These are phyloP conservation scores for Pneumocystis carinii DNA, from an alignment of 1,139 yeast species.

Conservation along the genomic window DNA sequence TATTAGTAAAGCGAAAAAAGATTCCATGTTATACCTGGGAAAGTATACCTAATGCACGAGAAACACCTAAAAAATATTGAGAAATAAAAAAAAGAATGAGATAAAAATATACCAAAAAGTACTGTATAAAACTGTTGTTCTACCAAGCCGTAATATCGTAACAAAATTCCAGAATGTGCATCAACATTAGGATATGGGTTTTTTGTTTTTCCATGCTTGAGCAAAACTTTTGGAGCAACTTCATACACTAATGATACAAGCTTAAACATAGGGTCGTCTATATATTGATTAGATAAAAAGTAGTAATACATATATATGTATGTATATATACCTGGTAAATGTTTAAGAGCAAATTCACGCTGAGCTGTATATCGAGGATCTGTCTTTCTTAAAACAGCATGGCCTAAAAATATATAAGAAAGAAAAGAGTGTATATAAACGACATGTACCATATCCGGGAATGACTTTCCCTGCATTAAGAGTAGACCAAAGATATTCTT, in stretches of 20 bases:
- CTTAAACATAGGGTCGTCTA: constrained; percentile 40
- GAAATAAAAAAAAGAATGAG: neutral
- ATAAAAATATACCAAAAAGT: constrained; percentile 50
- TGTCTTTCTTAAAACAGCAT: constrained; percentile 89
- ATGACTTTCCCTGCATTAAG: constrained; percentile 86
- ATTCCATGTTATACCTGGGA: constrained; percentile 25
- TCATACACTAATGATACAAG: constrained; percentile 81
- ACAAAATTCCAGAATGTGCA: constrained; percentile 90
- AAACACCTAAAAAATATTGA: constrained; percentile 30
- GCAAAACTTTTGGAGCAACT: constrained; percentile 88
- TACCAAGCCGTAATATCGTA: constrained; percentile 92
- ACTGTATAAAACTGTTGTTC: constrained; percentile 96
- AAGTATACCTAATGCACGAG: constrained; percentile 74
- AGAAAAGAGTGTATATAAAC: neutral
- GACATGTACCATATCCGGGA: constrained; percentile 60
- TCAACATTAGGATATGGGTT: constrained; percentile 99
- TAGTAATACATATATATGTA: neutral
- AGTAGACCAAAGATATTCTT: constrained; percentile 80
- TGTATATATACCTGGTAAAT: constrained; percentile 23
- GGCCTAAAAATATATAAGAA: constrained; percentile 28
- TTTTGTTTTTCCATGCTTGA: constrained; percentile 95
- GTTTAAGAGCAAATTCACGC: constrained; percentile 90
- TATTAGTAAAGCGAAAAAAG: neutral
- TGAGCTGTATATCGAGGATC: constrained; percentile 97
- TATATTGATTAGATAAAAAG: neutral